Base-by-base conservation (phyloP, 805 yeast species). In the Novakomyces olei region DNA sequence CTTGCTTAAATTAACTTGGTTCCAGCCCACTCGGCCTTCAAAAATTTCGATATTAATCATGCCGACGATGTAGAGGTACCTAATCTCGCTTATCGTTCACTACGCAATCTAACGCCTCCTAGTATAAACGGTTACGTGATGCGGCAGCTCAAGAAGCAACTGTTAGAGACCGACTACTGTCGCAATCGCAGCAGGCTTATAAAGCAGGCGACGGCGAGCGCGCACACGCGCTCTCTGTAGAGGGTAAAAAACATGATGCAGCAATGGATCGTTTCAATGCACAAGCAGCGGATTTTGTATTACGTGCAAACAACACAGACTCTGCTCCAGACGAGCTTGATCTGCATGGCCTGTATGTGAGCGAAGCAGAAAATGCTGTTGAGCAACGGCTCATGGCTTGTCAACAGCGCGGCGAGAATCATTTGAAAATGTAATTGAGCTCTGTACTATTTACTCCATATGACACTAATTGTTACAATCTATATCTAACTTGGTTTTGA, bases 281-380 rank as follows among this genome's bases (percentile, higher is more conserved):
- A 14, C 68, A 71, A 50, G 98, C 96, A 3, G 95, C 94, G 1
- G 49, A 47, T 49, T 81, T 72, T 46, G 93, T 78, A 1, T 85
- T 85, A 50, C 58, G 72, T 27, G 83, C 76, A 41, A 85, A 85
- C 51, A 85, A 85, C 47, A 67, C 78, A 26, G 95, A 83, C 46
- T 72, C 85, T n/a, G 71, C 65, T 20, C 61, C 62, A 16, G 74
- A 79, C 50, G 96, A 85, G 52, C 80, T 85, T 39, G 96, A 85
- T 54, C 60, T 85, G 34, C 98, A 85, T 51, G 98, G 98, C 0
- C 57, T 85, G 19, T 83, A 62, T 44, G 91, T 85, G 14, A 74
- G 72, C 30, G 98, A 85, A 54, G 94, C 95, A 5, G 67, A 68
- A 38, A 74, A 68, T 47, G 67, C 75, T 32, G 58, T 85, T 41